phyloP scores from a whole-genome alignment of 139 green algal genomes.

The Chlamydomonas eustigma region DNA sequence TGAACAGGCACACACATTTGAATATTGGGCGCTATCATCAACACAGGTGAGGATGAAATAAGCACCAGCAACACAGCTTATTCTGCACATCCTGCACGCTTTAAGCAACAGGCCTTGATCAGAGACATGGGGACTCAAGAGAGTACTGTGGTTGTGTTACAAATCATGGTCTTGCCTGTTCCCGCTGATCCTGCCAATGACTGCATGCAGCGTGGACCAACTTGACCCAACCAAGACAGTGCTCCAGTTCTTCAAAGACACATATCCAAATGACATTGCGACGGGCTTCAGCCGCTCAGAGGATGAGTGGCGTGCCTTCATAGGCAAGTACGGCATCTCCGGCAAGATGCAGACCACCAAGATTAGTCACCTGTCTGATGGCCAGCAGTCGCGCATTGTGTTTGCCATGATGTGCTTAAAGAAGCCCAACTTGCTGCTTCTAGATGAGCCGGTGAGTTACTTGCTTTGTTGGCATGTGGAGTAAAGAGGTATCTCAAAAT shows the following conservation, averaged over 20 bases:
- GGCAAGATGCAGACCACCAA: conserved; percentile 53
- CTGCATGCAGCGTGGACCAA: conserved; percentile 17
- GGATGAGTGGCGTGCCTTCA: conserved; percentile 61
- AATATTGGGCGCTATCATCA: conserved; percentile 72
- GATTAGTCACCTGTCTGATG: conserved; percentile 80
- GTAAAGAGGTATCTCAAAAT: too few species aligned
- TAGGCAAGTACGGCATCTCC: conserved; percentile 69
- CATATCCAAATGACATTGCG: conserved; percentile 26
- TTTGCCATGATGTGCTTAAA: conserved; percentile 85
- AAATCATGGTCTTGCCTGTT: conserved; percentile 30
- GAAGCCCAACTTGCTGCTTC: conserved; percentile 86
- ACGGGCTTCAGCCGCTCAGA: conserved; percentile 32
- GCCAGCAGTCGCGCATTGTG: conserved; percentile 86
- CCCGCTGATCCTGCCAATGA: conserved; percentile 14
- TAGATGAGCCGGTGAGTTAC: conserved; percentile 64
- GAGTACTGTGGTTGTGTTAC: too few species aligned
- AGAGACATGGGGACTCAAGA: too few species aligned
- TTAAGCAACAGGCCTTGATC: too few species aligned
- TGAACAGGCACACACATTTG: conserved; percentile 66
- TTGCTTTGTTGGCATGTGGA: too few species aligned
- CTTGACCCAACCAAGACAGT: conserved; percentile 46
- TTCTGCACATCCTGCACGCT: too few species aligned
- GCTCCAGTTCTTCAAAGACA: conserved; percentile 16
- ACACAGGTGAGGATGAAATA: conserved; percentile 26
- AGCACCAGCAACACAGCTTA: too few species aligned